Evolutionary conservation across 768 basidiomycete genomes (phyloP).

Genomic region (Saitozyma podzolica): DNA sequence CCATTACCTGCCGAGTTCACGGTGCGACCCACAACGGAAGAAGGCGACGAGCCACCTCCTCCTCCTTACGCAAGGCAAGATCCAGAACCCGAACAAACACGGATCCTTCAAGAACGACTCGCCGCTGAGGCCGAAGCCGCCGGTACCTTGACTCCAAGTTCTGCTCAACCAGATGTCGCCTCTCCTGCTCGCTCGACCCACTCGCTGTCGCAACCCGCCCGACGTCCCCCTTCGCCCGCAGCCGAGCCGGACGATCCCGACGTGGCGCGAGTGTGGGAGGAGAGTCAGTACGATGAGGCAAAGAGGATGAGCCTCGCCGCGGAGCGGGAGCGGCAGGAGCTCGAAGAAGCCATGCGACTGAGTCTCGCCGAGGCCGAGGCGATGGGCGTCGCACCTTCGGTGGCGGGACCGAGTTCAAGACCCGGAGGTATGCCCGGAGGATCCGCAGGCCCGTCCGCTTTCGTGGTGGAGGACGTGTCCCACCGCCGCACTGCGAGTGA

Average conservation of each 20-base stretch:
- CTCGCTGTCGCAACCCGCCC: neutral
- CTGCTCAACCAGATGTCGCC: neutral
- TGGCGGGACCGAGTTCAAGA: no score
- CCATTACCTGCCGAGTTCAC: conserved; percentile 9
- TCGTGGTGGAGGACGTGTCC: no score
- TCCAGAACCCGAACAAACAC: conserved; percentile 49
- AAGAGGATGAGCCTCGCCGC: conserved; percentile 30
- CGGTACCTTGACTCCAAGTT: neutral
- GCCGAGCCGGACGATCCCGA: conserved; percentile 25
- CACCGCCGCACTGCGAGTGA: no score
- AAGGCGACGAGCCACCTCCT: conserved; percentile 40
- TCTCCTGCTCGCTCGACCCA: neutral
- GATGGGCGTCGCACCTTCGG: neutral
- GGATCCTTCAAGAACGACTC: conserved; percentile 41
- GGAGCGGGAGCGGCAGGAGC: conserved; percentile 35
- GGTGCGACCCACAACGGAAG: conserved; percentile 8
- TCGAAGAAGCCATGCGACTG: conserved; percentile 43
- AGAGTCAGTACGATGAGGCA: conserved; percentile 44
- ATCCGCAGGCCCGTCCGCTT: no score
- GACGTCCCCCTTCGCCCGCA: conserved; percentile 2
- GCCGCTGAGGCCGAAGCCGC: conserved; percentile 36
- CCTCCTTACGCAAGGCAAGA: conserved; percentile 47
- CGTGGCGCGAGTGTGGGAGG: conserved; percentile 35
- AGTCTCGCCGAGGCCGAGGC: conserved; percentile 35
- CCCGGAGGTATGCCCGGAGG: no score